phyloP scores from a whole-genome alignment of 2,329 filamentous ascomycete genomes.

The Exophiala aquamarina region DNA sequence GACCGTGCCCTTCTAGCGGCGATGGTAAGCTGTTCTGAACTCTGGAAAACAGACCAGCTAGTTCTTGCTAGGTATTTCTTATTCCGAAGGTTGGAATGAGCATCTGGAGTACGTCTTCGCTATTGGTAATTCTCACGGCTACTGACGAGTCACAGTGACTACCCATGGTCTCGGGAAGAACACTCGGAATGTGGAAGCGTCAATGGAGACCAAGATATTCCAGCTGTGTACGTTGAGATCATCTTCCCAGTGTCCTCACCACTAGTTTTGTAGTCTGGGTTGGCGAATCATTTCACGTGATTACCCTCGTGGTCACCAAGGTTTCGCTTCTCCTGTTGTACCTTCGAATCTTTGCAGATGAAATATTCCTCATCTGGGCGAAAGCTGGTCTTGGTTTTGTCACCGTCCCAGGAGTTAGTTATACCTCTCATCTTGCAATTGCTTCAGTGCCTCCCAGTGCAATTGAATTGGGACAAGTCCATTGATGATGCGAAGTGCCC shows the following conservation, averaged over 20 bases:
- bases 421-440: neutral
- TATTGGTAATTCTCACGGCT: neutral
- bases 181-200: neutral
- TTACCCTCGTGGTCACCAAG: neutral
- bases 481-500: neutral
- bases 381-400: neutral
- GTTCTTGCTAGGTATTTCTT: neutral
- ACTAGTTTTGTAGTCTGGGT: neutral
- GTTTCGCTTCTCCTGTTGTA: neutral
- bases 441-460: neutral
- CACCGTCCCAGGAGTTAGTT: neutral
- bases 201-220: neutral
- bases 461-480: neutral
- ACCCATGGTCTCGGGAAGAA: neutral
- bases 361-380: neutral
- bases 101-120: neutral
- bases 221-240: neutral
- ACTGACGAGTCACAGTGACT: neutral
- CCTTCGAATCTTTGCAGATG: neutral
- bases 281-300: neutral
- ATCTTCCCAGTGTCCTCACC: neutral
- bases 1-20: neutral
- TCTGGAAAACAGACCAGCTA: neutral
- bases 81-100: neutral
- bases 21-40: neutral